These are phyloP conservation scores for Helichrysum umbraculigerum DNA, from an alignment of 129 eudicot species.

Conservation along the genomic window DNA sequence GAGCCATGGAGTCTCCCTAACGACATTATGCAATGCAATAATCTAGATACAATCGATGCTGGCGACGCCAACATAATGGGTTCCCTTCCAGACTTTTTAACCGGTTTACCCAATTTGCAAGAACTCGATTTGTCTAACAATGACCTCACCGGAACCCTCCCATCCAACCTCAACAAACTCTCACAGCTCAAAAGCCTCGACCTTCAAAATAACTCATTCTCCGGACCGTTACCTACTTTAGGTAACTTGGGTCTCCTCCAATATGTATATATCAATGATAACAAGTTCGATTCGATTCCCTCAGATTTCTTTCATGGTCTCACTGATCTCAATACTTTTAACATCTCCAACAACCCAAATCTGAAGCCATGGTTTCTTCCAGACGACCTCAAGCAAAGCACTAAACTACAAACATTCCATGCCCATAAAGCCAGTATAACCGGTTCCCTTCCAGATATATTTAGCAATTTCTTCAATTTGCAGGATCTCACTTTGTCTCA, in stretches of 20 bases:
- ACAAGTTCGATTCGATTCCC: constrained; percentile 41
- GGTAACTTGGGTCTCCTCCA: constrained; percentile 36
- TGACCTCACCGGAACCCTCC: constrained; percentile 40
- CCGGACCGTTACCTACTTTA: constrained; percentile 47
- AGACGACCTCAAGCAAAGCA: constrained; percentile 11
- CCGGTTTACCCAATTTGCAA: background rate
- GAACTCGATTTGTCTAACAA: background rate
- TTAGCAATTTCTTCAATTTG: constrained; percentile 23
- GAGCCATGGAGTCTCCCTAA: constrained; percentile 17
- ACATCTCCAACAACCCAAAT: background rate
- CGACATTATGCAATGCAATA: background rate
- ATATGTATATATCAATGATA: constrained; percentile 21
- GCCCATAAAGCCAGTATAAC: constrained; percentile 33
- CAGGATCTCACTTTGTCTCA: constrained; percentile 36
- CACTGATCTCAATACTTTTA: background rate
- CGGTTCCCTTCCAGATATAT: constrained; percentile 47
- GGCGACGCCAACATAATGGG: background rate
- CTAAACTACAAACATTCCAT: constrained; percentile 17
- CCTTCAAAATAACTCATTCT: constrained; percentile 35
- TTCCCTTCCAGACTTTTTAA: background rate
- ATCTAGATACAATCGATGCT: background rate
- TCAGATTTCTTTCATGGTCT: constrained; percentile 33
- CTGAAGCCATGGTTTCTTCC: background rate
- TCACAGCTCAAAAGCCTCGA: constrained; percentile 33
- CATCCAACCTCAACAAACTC: constrained; percentile 36